Evolutionary conservation across 257 asterid species (phyloP), one percentile per base, ranked within the genome.

Genomic region (Solanum ossicruentum): DNA sequence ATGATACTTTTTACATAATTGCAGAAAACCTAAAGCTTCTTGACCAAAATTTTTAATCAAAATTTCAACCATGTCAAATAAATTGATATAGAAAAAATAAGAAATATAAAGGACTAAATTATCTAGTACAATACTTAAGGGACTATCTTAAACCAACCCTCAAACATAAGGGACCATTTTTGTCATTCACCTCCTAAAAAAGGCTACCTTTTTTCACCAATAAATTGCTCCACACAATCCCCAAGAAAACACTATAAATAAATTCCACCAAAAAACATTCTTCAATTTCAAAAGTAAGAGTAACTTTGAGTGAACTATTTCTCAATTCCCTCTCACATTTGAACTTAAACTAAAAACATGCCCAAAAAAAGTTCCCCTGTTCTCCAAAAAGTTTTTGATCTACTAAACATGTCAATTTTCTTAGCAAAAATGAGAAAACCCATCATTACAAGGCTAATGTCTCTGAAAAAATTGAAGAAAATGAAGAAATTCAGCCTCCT

Each of bases 351-450:
- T 5, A 13, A 11, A 17, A 13, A 12, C 77, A 94, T 93, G 96
- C 88, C 89, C 85, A 91, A 36, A 87, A 91, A 89, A 83, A 89
- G 75, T 10, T 54, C 82, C 28, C 78, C 86, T 84, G 81, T 92
- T 84, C 67, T 90, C 21, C 93, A 89, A 60, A 90, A 90, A 88
- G 86, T 87, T 51, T 57, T 94, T n/a, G 41, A 20, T 45, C 81
- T 90, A 6, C 85, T 92, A 3, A 89, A 88, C 87, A 43, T 87
- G 70, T 90, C 91, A 4, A 78, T 89, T 87, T 83, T 91, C 70
- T 26, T 94, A 41, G 87, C 94, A 85, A 91, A 90, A 83, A 61
- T 93, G 88, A 90, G 87, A 81, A 90, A 86, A 73, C 93, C 95
- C 85, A 84, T 88, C 0, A 45, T 87, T 60, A 85, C 87, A 16